Evolutionary conservation across 768 basidiomycete species (phyloP), one percentile per base, ranked within the genome.

Genomic region (Crassisporium funariophilum): DNA sequence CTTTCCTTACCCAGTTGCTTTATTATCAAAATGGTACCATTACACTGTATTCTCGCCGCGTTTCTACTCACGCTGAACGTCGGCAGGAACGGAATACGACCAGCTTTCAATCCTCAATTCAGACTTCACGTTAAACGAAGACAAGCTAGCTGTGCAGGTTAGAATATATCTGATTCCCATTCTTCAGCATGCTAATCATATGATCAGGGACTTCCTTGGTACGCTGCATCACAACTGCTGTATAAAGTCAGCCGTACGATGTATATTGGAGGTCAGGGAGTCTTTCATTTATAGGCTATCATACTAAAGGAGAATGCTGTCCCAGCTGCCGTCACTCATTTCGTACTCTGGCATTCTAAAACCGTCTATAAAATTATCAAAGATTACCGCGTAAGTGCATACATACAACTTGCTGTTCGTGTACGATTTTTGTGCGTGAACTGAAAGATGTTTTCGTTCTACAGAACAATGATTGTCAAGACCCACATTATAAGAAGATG

Each of bases 1-100:
- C 82, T 1, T 81, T 82, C 63, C 57, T 79, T 9, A 71, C 73
- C 4, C 78, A 79, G 53, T 57, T 69, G 12, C 56, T 79, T 5
- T 79, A 71, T 53, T 73, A 74, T 41, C 67, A 77, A 55, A 76
- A 80, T 29, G 78, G 75, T 16, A 68, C 35, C 59, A 36, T 50
- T 5, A 16, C 29, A 4, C n/a, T n/a, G 8, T 8, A 5, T 19
- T 17, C 36, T 2, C 6, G 36, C 36, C 5, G 4, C 10, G 1
- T 34, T 8, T 29, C 11, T 7, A 7, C 16, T 27, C 17, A n/a
- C 23, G 3, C 10, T 17, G 17, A 2, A 19, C 1, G 13, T 17
- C 12, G 13, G 2, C 55, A 63, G 78, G 77, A 1, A 76, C 76
- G 1, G 37, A 71, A 41, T 82, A 81, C 55, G 60, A 81, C 43